These are phyloP conservation scores for Penicillium paxilli DNA, from an alignment of 495 filamentous ascomycete species.

Conservation along the genomic window DNA sequence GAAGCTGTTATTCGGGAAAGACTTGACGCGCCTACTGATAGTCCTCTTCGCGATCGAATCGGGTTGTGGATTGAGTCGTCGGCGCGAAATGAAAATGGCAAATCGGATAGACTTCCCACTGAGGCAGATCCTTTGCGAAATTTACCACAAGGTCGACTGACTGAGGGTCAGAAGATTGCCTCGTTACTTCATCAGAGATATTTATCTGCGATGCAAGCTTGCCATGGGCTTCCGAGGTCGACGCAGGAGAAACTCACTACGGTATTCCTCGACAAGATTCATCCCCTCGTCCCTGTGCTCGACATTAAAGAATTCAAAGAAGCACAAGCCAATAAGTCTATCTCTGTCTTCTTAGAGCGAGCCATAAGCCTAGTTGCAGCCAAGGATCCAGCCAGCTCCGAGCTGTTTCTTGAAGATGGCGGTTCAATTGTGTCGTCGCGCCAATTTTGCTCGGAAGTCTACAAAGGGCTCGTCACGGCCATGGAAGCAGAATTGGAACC, in stretches of 20 bases:
- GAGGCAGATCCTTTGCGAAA: constrained; percentile 1
- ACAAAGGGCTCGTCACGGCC: constrained; percentile 37
- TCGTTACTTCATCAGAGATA: constrained; percentile 31
- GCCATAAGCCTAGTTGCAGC: constrained; percentile 49
- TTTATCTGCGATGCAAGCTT: constrained; percentile 30
- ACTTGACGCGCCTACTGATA: constrained; percentile 28
- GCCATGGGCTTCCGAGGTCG: constrained; percentile 24
- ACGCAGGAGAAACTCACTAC: constrained; percentile 26
- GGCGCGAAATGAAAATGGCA: constrained; percentile 6
- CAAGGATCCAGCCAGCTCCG: constrained; percentile 34
- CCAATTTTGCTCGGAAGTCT: constrained; percentile 39
- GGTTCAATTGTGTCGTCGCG: constrained; percentile 27
- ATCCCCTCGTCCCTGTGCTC: constrained; percentile 39
- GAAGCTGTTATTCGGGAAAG: constrained; percentile 46
- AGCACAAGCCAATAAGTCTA: constrained; percentile 17
- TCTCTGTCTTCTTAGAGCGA: constrained; percentile 40
- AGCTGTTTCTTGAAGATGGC: constrained; percentile 31
- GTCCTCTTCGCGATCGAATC: constrained; percentile 37
- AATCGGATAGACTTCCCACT: background rate
- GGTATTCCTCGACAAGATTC: constrained; percentile 36
- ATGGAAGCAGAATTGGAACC: constrained; percentile 42
- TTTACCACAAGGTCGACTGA: constrained; percentile 1
- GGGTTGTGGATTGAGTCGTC: constrained; percentile 48
- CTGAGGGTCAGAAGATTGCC: constrained; percentile 18
- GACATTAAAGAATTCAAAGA: constrained; percentile 27